phyloP scores from a whole-genome alignment of 78 protist genomes.

The Dictyostelium purpureum region DNA sequence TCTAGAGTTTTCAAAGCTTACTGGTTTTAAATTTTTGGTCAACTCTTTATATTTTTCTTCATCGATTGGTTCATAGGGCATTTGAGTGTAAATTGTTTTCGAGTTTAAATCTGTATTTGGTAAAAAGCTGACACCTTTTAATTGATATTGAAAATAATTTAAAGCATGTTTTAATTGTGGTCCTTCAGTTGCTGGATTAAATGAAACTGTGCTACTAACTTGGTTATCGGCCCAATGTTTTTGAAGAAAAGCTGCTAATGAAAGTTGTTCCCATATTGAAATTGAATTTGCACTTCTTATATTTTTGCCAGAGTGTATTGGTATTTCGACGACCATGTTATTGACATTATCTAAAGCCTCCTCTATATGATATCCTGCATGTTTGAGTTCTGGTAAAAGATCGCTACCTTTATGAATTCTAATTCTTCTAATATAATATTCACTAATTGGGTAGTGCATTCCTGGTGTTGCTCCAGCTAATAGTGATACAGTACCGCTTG shows the following conservation, averaged over 20 bases:
- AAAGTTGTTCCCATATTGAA: constrained; percentile 96
- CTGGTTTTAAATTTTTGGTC: constrained; percentile 23
- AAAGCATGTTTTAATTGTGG: constrained; percentile 81
- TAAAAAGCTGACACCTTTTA: constrained; percentile 90
- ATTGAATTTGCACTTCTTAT: constrained; percentile 59
- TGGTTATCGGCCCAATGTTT: constrained; percentile 95
- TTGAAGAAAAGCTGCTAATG: constrained; percentile 92
- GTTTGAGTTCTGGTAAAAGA: constrained; percentile 57
- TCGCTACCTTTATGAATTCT: constrained; percentile 62
- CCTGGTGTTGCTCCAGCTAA: constrained; percentile 96
- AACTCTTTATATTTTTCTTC: not conserved
- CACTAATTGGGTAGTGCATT: constrained; percentile 91
- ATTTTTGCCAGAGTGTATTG: constrained; percentile 89
- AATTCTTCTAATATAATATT: constrained; percentile 90
- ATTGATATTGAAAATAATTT: constrained; percentile 93
- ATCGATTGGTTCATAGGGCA: constrained; percentile 76
- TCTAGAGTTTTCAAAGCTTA: not conserved
- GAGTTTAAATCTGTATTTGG: constrained; percentile 8
- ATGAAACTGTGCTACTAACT: constrained; percentile 92
- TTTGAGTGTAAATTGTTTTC: constrained; percentile 15
- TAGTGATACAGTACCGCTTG: constrained; percentile 94
- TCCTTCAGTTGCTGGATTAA: constrained; percentile 91
- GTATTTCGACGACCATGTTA: constrained; percentile 85
- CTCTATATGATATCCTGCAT: constrained; percentile 87
- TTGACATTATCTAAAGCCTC: constrained; percentile 16